Evolutionary conservation across 768 basidiomycete genomes (phyloP), one percentile per base, ranked within the genome.

Genomic region (Suillus plorans): DNA sequence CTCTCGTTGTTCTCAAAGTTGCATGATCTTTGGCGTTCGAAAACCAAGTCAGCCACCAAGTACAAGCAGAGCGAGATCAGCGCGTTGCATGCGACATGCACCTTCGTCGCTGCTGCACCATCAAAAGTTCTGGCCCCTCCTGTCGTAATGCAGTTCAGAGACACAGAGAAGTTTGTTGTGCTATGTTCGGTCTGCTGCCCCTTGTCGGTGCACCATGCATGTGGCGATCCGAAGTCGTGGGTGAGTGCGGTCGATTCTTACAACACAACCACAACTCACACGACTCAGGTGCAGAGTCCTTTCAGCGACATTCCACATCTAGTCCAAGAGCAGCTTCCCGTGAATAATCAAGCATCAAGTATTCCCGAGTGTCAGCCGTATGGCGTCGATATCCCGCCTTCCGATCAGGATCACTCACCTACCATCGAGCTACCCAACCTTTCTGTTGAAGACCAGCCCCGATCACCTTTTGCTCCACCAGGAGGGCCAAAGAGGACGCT

Each of bases 51-150:
- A 31, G 53, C 59, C 37, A 61, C 59, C 56, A 34, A n/a, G 18
- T 9, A 28, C 59, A 37, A 41, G 42, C 49, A 63, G n/a, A 3
- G 42, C 56, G 55, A 60, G 13, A 67, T 74, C n/a, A 66, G 66
- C 18, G 69, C 71, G 31, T 67, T 71, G 3, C 74, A 74, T 50
- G 67, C 71, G 22, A 42, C 71, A 44, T 66, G 67, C 57, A 62
- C 68, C 2, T 50, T 74, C 4, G 65, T 74, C 18, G 74, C 74
- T 63, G 73, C 69, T 49, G 71, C 74, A 25, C 69, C 69, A 31
- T 71, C 60, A 47, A 72, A 71, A 41, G 41, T 64, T 5, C 67
- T 74, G 31, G 62, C 68, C 18, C 45, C 69, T 41, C 63, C 73
- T 41, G 69, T 69, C 71, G 41, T 59, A 28, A 74, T 74, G 62